Conservation (phyloP, 2,329 filamentous ascomycete species). For the Cercospora beticola region DNA sequence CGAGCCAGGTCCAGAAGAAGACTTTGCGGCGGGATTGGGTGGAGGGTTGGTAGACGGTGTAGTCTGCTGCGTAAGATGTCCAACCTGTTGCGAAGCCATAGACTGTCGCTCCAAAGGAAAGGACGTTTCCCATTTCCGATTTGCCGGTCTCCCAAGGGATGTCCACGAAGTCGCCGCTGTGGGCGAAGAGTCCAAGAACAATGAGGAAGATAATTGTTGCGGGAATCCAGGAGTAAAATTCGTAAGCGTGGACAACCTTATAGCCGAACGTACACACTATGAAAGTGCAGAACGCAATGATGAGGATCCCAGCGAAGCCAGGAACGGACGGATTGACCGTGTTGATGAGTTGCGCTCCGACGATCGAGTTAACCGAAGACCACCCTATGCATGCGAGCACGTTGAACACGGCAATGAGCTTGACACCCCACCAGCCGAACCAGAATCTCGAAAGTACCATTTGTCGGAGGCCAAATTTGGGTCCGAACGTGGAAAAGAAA, state of each 20-base stretch:
- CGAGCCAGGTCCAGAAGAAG: slow-evolving; percentile 68
- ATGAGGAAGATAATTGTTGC: slow-evolving; percentile 72
- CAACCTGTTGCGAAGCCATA: slow-evolving; percentile 71
- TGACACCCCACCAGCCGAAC: slow-evolving; percentile 57
- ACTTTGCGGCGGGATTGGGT: slow-evolving; percentile 60
- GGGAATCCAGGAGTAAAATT: slow-evolving; percentile 73
- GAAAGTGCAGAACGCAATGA: slow-evolving; percentile 68
- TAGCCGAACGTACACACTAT: slow-evolving; percentile 73
- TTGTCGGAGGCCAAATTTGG: slow-evolving; percentile 71
- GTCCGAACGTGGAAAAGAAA: slow-evolving; percentile 76
- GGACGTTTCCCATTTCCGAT: slow-evolving; percentile 59
- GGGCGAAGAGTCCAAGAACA: slow-evolving; percentile 65
- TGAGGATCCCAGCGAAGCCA: slow-evolving; percentile 70
- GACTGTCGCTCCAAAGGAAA: slow-evolving; percentile 67
- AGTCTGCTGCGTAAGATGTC: slow-evolving; percentile 73
- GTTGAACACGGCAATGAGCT: slow-evolving; percentile 64
- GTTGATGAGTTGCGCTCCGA: slow-evolving; percentile 74
- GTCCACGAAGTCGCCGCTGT: slow-evolving; percentile 64
- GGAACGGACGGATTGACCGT: slow-evolving; percentile 70
- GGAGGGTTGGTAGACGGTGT: slow-evolving; percentile 74
- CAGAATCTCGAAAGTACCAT: slow-evolving; percentile 79
- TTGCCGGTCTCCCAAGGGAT: slow-evolving; percentile 59
- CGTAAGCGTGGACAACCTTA: slow-evolving; percentile 73
- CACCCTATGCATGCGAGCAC: slow-evolving; percentile 71
- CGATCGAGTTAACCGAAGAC: slow-evolving; percentile 75